phyloP scores from a whole-genome alignment of 768 basidiomycete genomes.

The Flagelloscypha sp. region DNA sequence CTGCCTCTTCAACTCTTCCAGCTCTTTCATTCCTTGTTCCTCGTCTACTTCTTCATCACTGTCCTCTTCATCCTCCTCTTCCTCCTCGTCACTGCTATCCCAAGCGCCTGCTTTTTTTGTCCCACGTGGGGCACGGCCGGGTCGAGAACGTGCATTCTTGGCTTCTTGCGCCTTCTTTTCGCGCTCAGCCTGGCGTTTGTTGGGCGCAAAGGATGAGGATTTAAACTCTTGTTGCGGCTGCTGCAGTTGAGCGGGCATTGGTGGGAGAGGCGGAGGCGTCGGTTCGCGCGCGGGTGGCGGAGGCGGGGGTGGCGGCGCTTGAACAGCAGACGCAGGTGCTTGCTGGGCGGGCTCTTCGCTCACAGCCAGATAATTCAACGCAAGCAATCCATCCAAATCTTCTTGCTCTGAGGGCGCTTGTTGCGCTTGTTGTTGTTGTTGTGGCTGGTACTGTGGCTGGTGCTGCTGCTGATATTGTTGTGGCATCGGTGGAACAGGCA shows the following conservation, averaged over 20 bases:
- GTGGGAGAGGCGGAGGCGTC: constrained; percentile 17
- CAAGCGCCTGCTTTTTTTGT: constrained; percentile 38
- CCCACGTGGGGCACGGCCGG: constrained; percentile 52
- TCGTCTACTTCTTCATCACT: constrained; percentile 49
- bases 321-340: constrained; percentile 16
- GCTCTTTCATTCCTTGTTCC: constrained; percentile 65
- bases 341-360: constrained; percentile 25
- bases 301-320: constrained; percentile 13
- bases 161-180: constrained; percentile 79
- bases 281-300: constrained; percentile 17
- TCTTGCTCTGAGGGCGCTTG: constrained; percentile 13
- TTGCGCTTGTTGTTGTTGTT: not conserved
- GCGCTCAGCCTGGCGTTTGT: constrained; percentile 75
- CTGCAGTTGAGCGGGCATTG: constrained; percentile 21
- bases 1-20: constrained; percentile 84
- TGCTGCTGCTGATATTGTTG: constrained; percentile 20
- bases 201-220: constrained; percentile 87
- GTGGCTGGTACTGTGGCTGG: constrained; percentile 25
- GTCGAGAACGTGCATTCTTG: constrained; percentile 71
- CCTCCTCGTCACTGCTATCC: constrained; percentile 53
- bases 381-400: constrained; percentile 68
- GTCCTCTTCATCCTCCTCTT: constrained; percentile 54
- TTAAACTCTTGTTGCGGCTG: no score
- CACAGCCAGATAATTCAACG: constrained; percentile 64
- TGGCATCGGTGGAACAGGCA: constrained; percentile 5